Percentiles rank a stretch among this genome's conserved stretches.
Conservation (phyloP, 345 rosid species). For the Corchorus olitorius region DNA sequence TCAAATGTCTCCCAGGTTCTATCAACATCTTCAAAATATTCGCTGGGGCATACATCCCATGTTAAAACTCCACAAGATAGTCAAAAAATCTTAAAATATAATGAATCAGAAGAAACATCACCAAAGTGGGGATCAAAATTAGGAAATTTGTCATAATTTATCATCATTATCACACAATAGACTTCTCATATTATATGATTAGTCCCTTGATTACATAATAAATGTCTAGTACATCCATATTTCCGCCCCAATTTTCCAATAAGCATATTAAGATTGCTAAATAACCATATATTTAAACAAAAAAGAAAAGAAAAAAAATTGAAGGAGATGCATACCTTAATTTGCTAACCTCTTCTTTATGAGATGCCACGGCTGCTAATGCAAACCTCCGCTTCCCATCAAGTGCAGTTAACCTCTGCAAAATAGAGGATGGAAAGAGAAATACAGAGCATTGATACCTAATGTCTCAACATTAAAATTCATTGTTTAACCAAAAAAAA, state of each 20-base stretch:
- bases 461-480: conserved; percentile 10
- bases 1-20: conserved; percentile 97
- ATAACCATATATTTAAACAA: not conserved
- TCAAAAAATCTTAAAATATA: conserved; percentile 17
- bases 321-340: conserved; percentile 61
- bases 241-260: not conserved
- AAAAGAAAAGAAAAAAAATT: not conserved
- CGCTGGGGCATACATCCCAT: conserved; percentile 47
- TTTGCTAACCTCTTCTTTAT: conserved; percentile 88
- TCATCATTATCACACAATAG: not conserved
- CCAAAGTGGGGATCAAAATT: not conserved
- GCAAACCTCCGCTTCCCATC: conserved; percentile 99
- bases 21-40: conserved; percentile 99
- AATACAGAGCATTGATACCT: conserved; percentile 7
- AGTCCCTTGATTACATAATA: no score
- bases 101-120: conserved; percentile 3
- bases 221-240: not conserved
- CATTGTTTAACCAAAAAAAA: no score
- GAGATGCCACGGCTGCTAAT: conserved; percentile 88
- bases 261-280: not conserved
- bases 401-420: conserved; percentile 91
- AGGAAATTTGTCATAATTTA: not conserved
- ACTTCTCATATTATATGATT: not conserved
- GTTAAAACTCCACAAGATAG: conserved; percentile 21
- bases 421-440: conserved; percentile 18